These are phyloP conservation scores for Cyanidiococcus yangmingshanensis DNA, from an alignment of 23 red algal species.

Conservation along the genomic window DNA sequence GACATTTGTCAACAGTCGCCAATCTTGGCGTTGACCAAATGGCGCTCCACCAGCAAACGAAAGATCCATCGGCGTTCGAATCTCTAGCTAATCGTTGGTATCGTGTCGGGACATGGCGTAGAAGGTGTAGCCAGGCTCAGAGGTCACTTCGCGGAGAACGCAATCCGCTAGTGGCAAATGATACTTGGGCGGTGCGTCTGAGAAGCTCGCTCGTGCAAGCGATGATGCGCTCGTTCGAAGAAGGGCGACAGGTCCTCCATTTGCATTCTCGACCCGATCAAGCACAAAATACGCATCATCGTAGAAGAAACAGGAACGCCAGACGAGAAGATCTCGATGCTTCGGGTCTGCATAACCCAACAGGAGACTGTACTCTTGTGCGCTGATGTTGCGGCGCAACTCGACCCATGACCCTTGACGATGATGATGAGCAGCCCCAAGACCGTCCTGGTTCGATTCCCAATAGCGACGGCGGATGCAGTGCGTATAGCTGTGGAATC, in stretches of 20 bases:
- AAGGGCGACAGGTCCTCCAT: conserved; percentile 27
- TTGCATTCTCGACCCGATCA: conserved; percentile 32
- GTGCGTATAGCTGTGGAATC: conserved; percentile 41
- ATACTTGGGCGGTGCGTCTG: background rate
- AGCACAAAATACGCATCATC: conserved; percentile 52
- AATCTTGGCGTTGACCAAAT: too few species aligned
- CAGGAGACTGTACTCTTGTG: conserved; percentile 39
- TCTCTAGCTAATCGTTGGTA: background rate
- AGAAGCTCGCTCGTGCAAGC: background rate
- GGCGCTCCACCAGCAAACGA: too few species aligned
- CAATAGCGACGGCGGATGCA: conserved; percentile 30
- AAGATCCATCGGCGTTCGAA: too few species aligned
- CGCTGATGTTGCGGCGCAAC: conserved; percentile 42
- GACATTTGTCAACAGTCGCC: too few species aligned
- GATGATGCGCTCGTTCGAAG: conserved; percentile 22
- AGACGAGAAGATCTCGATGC: conserved; percentile 29
- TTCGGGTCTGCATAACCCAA: conserved; percentile 35
- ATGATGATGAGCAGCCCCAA: background rate
- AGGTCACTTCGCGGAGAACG: conserved; percentile 41
- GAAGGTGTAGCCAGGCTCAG: conserved; percentile 39
- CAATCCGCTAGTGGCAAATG: conserved; percentile 34
- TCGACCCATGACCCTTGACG: conserved; percentile 4
- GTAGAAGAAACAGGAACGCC: conserved; percentile 52
- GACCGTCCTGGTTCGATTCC: background rate
- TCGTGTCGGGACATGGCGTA: conserved; percentile 16